Conservation (phyloP, 495 filamentous ascomycete genomes). For the Bacidia rubella region DNA sequence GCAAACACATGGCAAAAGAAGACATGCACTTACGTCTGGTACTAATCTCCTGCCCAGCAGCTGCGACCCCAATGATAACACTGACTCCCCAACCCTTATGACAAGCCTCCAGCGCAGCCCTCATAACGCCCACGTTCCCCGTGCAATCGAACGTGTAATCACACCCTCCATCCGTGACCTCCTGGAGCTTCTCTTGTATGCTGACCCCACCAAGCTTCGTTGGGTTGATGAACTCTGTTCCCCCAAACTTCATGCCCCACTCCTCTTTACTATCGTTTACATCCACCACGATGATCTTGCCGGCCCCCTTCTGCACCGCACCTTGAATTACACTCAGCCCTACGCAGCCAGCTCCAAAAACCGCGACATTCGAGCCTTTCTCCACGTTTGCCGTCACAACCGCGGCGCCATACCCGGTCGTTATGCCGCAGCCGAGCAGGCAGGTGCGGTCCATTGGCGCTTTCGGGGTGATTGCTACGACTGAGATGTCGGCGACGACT, state of each 20-base stretch:
- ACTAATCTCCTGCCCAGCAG: constrained; percentile 91
- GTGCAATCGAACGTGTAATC: constrained; percentile 99
- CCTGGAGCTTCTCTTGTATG: constrained; percentile 80
- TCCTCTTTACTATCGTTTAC: constrained; percentile 85
- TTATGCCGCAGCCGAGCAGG: constrained; percentile 93
- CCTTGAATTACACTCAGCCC: constrained; percentile 91
- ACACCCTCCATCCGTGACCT: constrained; percentile 98
- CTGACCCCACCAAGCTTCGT: constrained; percentile 60
- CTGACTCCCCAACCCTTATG: constrained; percentile 99
- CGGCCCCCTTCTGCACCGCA: constrained; percentile 73
- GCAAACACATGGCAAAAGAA: constrained; percentile 2
- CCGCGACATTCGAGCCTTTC: constrained; percentile 75
- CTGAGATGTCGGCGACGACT: constrained; percentile 95
- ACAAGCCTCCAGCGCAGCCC: constrained; percentile 89
- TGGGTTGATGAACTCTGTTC: constrained; percentile 94
- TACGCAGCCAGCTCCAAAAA: constrained; percentile 94
- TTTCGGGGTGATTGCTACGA: constrained; percentile 79
- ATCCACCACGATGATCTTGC: constrained; percentile 89
- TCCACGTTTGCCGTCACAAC: constrained; percentile 84
- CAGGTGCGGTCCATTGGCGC: constrained; percentile 96
- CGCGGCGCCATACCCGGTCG: constrained; percentile 93
- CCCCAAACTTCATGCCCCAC: constrained; percentile 88
- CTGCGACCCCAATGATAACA: constrained; percentile 94
- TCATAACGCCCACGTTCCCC: constrained; percentile 92
- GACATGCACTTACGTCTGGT: constrained; percentile 66